A percentile compares a stretch with the other conserved stretches of the same genome.
phyloP scores from a whole-genome alignment of 257 asterid genomes.

The Scutellaria minor region DNA sequence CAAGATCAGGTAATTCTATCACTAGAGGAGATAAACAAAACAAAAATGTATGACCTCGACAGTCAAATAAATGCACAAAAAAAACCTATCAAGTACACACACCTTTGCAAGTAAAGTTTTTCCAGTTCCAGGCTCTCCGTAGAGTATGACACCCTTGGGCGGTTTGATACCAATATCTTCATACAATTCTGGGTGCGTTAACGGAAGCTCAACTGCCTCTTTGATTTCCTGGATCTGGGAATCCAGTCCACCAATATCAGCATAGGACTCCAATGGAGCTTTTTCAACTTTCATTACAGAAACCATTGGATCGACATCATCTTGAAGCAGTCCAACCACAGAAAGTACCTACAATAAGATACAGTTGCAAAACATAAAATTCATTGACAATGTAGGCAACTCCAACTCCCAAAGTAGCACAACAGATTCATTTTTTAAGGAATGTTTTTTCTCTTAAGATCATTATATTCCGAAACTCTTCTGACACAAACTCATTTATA shows the following conservation, averaged over 20 bases:
- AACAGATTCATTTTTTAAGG: slow-evolving; percentile 6
- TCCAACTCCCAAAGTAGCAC: slow-evolving; percentile 50
- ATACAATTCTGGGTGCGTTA: slow-evolving; percentile 65
- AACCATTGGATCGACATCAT: slow-evolving; percentile 95
- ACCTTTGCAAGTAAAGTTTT: slow-evolving; percentile 98
- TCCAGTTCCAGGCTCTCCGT: slow-evolving; percentile 98
- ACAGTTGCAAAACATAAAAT: slow-evolving; percentile 36
- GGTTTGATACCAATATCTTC: slow-evolving; percentile 89
- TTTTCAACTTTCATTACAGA: slow-evolving; percentile 98
- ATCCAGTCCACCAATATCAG: slow-evolving; percentile 71
- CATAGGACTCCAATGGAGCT: slow-evolving; percentile 96
- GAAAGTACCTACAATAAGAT: slow-evolving; percentile 75
- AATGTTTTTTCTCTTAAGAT: not conserved
- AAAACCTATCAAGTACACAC: slow-evolving; percentile 19
- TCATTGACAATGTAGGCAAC: not conserved
- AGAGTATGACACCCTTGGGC: slow-evolving; percentile 87
- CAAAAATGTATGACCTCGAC: not conserved
- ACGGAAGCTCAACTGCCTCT: slow-evolving; percentile 69
- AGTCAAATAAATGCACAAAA: not conserved
- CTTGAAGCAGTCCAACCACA: slow-evolving; percentile 94
- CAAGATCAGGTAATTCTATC: not conserved
- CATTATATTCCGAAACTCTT: slow-evolving; percentile 33
- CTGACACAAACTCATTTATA: slow-evolving; percentile 56
- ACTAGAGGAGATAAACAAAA: not conserved
- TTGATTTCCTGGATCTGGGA: slow-evolving; percentile 74